A percentile compares a stretch with the other conserved stretches of the same genome.
Conservation (phyloP, 805 yeast genomes). For the Yarrowia bubula region DNA sequence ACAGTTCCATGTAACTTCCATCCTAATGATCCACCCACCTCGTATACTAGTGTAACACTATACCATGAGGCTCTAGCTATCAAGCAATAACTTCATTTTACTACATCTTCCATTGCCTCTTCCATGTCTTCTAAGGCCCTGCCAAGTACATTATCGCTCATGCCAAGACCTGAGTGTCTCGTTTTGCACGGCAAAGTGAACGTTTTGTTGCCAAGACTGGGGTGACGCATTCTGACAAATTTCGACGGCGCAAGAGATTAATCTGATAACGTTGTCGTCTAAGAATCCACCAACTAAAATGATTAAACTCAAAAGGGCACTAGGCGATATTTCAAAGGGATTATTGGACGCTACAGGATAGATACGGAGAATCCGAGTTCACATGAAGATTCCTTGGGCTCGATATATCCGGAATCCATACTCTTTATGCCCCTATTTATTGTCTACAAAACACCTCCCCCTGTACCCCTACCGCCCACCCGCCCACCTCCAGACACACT, state of each 20-base stretch:
- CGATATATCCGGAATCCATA: no score
- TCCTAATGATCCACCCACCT: no score
- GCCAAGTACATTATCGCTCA: conserved; percentile 13
- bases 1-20: neutral
- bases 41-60: no score
- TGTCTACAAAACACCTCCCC: neutral
- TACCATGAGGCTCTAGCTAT: no score
- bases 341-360: no score
- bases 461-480: neutral
- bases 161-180: neutral
- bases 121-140: neutral
- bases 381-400: no score
- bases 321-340: no score
- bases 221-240: conserved; percentile 6
- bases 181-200: neutral
- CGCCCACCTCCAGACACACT: neutral
- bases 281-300: neutral
- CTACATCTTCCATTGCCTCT: no score
- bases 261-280: neutral
- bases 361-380: no score
- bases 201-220: neutral
- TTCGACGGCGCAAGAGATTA: neutral
- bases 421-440: neutral
- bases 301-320: neutral
- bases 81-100: no score